Evolutionary conservation across 140 eudicot genomes (phyloP).

Genomic region (Ambrosia hybrid): DNA sequence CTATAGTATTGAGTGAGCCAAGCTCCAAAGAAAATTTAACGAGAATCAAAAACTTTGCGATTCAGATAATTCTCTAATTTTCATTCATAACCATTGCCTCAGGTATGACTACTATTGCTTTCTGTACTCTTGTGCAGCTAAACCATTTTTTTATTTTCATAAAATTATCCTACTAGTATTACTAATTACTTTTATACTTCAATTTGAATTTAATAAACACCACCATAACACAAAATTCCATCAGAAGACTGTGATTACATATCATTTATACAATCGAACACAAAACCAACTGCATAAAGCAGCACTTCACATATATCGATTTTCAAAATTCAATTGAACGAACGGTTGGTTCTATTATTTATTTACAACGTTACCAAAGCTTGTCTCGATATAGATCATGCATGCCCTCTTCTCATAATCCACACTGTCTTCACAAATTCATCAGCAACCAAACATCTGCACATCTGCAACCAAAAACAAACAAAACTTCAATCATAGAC

Average conservation of each 20-base stretch:
- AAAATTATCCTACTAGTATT: too few species aligned
- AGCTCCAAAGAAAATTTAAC: too few species aligned
- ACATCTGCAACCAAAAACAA: constrained; percentile 4
- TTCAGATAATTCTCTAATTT: too few species aligned
- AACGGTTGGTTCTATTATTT: constrained; percentile 7
- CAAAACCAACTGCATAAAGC: constrained; percentile 11
- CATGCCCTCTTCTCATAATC: constrained; percentile 17
- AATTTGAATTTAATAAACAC: neutral
- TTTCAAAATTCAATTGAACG: constrained; percentile 18
- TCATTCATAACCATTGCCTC: too few species aligned
- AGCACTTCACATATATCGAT: constrained; percentile 7
- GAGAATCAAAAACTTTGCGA: too few species aligned
- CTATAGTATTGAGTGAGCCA: too few species aligned
- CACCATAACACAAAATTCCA: constrained; percentile 6
- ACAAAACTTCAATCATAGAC: neutral
- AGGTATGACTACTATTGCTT: too few species aligned
- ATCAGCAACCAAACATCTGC: constrained; percentile 14
- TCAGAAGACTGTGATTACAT: constrained; percentile 10
- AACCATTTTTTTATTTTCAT: rapidly evolving
- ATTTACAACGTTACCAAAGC: neutral
- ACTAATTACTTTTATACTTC: too few species aligned
- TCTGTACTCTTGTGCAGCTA: too few species aligned
- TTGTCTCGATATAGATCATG: constrained; percentile 4
- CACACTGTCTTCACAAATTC: constrained; percentile 11
- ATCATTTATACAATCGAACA: constrained; percentile 8